A percentile compares a stretch with the other conserved stretches of the same genome.
Evolutionary conservation across 768 basidiomycete species (phyloP).

Genomic region (Boletus rubroflammeus): DNA sequence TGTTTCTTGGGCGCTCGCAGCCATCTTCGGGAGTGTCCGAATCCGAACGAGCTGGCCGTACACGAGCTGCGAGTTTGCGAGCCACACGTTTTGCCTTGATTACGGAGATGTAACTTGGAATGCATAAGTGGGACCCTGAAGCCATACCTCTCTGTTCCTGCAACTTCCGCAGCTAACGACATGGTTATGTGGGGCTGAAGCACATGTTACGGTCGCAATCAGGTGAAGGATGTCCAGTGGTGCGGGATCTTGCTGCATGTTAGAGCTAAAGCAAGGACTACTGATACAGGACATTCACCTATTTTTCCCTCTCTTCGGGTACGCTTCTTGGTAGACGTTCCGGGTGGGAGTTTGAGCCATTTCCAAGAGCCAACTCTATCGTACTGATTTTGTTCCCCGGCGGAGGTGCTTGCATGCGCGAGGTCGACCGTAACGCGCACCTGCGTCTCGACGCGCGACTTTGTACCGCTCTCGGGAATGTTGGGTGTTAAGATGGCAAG

Average conservation of each 20-base stretch:
- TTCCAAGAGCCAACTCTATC: conserved; percentile 88
- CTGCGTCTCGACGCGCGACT: conserved; percentile 94
- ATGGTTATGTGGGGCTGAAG: conserved; percentile 70
- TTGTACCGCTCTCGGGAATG: conserved; percentile 78
- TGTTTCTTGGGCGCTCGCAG: conserved; percentile 39
- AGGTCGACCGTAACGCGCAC: conserved; percentile 81
- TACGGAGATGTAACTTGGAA: conserved; percentile 9
- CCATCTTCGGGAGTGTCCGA: conserved; percentile 64
- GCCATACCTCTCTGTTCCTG: conserved; percentile 74
- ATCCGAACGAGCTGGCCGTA: conserved; percentile 73
- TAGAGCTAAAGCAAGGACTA: conserved; percentile 10
- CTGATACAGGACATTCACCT: conserved; percentile 41
- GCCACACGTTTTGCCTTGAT: conserved; percentile 81
- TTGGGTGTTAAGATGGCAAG: conserved; percentile 80
- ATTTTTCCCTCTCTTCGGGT: conserved; percentile 83
- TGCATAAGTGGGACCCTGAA: not conserved
- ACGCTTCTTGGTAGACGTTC: conserved; percentile 80
- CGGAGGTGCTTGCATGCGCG: conserved; percentile 59
- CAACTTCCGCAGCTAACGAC: conserved; percentile 87
- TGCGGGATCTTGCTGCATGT: conserved; percentile 51
- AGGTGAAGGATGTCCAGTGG: conserved; percentile 70
- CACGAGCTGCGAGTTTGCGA: conserved; percentile 81
- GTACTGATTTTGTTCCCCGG: conserved; percentile 60
- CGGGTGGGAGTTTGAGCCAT: conserved; percentile 76
- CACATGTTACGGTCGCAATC: conserved; percentile 72